Evolutionary conservation across 108 stramenopile genomes (phyloP).

Genomic region (Skeletonema marinoi): DNA sequence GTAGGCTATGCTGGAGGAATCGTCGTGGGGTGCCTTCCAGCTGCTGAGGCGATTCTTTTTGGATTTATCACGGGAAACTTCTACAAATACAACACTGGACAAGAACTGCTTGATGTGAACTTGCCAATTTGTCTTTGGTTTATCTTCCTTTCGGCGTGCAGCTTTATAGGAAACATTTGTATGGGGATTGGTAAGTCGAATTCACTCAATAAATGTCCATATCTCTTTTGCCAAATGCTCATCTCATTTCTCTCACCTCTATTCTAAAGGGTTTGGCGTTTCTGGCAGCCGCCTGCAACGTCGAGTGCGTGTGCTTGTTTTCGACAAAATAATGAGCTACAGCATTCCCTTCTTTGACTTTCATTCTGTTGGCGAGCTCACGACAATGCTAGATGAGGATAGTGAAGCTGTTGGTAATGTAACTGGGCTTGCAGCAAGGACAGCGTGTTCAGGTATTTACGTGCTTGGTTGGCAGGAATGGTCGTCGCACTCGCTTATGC

Average conservation of each 20-base stretch:
- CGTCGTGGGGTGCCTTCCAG: conserved; percentile 21
- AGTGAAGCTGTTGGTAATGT: conserved; percentile 26
- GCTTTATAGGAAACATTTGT: conserved; percentile 23
- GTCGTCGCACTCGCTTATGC: conserved; percentile 21
- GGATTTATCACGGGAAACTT: conserved; percentile 36
- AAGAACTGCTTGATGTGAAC: conserved; percentile 21
- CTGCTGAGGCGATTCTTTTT: conserved; percentile 38
- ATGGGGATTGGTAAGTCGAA: conserved; percentile 23
- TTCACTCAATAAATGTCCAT: neutral
- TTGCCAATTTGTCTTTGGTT: conserved; percentile 16
- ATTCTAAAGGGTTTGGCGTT: conserved; percentile 8
- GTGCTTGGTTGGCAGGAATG: conserved; percentile 25
- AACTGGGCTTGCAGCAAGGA: conserved; percentile 32
- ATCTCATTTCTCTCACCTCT: neutral
- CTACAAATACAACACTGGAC: conserved; percentile 13
- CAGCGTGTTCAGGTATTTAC: conserved; percentile 34
- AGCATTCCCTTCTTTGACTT: conserved; percentile 38
- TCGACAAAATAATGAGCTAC: conserved; percentile 35
- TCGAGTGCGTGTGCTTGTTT: conserved; percentile 21
- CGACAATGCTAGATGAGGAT: conserved; percentile 35
- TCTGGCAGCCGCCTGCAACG: conserved; percentile 25
- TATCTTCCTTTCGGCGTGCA: conserved; percentile 15
- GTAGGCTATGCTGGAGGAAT: conserved; percentile 20
- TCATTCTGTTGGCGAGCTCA: conserved; percentile 39
- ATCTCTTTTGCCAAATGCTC: neutral